Evolutionary conservation across 441 rosid genomes (phyloP), one percentile per base, ranked within the genome.

Genomic region (Viola pubescens): DNA sequence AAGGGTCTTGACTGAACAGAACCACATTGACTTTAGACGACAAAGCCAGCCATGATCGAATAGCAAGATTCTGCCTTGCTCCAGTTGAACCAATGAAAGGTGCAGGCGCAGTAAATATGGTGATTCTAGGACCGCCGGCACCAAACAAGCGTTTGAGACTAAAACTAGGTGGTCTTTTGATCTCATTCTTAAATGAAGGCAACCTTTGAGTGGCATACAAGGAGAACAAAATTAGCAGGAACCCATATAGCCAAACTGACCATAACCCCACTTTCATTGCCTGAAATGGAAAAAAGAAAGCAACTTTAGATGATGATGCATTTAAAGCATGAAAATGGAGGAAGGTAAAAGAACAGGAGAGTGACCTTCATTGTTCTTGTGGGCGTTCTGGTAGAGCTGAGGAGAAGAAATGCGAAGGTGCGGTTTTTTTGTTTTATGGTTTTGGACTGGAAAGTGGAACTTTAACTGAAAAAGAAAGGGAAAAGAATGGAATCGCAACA

Each of bases 1-100:
- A 80, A 64, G 74, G 79, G 71, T 82, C 71, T 69, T 77, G 89
- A 61, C 78, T 80, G 70, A 89, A 85, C 37, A 89, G 70, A 52
- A 89, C 77, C 60, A 89, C 86, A 1, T 60, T 73, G 71, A 89
- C 40, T 54, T 73, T 75, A 9, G 91, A 68, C 19, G 96, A 86
- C 70, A 86, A 76, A 73, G 80, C 78, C 56, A 89, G 91, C 97
- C 98, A 89, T 40, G 97, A 83, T 0, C 80, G 86, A 73, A 94
- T 54, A 55, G 80, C 78, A 11, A 80, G 60, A 11, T 70, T 62
- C 75, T 82, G 96, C 64, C 62, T 78, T 55, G 62, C 63, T 16
- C 83, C 87, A 8, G 45, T 61, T 9, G 83, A 74, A 48, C 77
- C 85, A 16, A 42, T 8, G 56, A 73, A 68, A 37, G 90, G 83